Evolutionary conservation across 2,329 filamentous ascomycete species (phyloP).

Genomic region (Monosporascus sp.): DNA sequence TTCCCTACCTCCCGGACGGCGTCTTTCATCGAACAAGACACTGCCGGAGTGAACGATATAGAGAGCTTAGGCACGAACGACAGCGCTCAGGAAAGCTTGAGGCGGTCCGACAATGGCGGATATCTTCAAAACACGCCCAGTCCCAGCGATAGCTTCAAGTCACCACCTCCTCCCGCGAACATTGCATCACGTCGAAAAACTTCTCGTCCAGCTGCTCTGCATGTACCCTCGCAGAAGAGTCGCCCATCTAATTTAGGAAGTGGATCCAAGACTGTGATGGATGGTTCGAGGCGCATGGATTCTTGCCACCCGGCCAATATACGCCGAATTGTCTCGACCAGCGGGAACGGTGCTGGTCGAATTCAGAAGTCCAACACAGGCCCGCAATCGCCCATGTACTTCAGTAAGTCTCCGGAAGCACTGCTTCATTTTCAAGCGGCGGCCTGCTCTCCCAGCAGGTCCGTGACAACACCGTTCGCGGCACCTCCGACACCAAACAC

Average conservation of each 20-base stretch:
- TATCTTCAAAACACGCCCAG: conserved; percentile 16
- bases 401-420: conserved; percentile 38
- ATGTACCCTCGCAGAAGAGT: conserved; percentile 39
- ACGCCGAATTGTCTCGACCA: conserved; percentile 49
- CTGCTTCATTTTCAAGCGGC: conserved; percentile 34
- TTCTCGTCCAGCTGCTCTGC: conserved; percentile 44
- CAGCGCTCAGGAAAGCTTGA: conserved; percentile 9
- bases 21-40: background rate
- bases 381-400: conserved; percentile 38
- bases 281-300: conserved; percentile 40
- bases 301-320: conserved; percentile 38
- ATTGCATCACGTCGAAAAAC: conserved; percentile 49
- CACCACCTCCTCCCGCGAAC: conserved; percentile 45
- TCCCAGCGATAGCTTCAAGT: conserved; percentile 36
- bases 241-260: conserved; percentile 32
- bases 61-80: conserved; percentile 4
- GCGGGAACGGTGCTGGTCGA: conserved; percentile 34
- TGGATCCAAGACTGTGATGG: conserved; percentile 42
- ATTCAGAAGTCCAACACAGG: conserved; percentile 36
- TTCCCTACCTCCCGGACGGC: background rate
- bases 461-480: conserved; percentile 28
- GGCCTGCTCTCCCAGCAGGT: conserved; percentile 35
- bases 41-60: background rate
- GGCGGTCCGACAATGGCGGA: conserved; percentile 1
- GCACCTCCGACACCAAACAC: conserved; percentile 48